Evolutionary conservation across 768 basidiomycete species (phyloP), one percentile per base, ranked within the genome.

Genomic region (Termitomyces titanicus): DNA sequence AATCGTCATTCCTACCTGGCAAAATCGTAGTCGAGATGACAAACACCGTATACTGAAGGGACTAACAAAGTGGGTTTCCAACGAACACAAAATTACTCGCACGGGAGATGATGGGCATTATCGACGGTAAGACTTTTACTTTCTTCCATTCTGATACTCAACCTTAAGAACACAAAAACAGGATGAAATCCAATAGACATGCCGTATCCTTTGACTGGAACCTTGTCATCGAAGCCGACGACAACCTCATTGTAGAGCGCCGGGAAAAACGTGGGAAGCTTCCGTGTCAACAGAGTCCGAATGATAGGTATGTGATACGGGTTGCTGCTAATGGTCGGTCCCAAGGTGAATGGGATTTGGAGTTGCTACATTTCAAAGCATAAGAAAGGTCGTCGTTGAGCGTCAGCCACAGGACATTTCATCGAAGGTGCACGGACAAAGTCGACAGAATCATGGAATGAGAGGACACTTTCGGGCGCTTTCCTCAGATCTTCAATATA

Each of bases 311-410:
- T 43, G 31, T 51, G 47, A n/a, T 49, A 50, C 9, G 47, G 47
- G 13, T 48, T 37, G 20, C 17, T 37, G 6, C 20, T 34, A n/a
- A 48, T 24, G 5, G 15, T 35, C 20, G 20, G 47, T 17, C 47
- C 47, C 22, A 48, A 25, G 13, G 47, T 48, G 22, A 48, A 48
- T 22, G 20, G 47, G 13, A 48, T 48, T 37, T 48, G 47, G 13
- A 48, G 47, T 13, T 6, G 9, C 42, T 44, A 25, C 3, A 10
- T 44, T 24, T 4, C 17, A 40, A 25, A 22, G 42, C n/a, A n/a
- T n/a, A n/a, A n/a, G 12, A 79, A 13, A 79, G 56, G 9, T 64
- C 59, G 33, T 74, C 64, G 18, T 79, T 76, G n/a, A n/a, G n/a
- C n/a, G 0, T 74, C 61, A 0, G 72, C 71, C 43, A 63, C 73